These are phyloP conservation scores for Albizia julibrissin DNA, from an alignment of 306 rosid species.

Conservation along the genomic window DNA sequence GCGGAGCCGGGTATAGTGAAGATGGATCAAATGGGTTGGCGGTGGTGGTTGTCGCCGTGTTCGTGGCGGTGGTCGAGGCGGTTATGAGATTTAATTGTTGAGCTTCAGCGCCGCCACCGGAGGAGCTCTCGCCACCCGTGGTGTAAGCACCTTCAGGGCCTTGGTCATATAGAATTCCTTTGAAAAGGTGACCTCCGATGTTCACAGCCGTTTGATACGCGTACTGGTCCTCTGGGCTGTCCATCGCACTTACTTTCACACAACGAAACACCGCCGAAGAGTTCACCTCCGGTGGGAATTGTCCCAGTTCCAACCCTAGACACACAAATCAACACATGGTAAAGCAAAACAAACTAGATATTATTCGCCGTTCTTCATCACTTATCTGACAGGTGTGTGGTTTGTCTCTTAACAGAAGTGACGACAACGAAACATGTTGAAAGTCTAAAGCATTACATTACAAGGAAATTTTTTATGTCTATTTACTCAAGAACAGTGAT, in stretches of 20 bases:
- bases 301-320: constrained; percentile 71
- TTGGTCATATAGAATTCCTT: constrained; percentile 70
- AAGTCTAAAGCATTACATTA: constrained; percentile 6
- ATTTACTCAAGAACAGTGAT: constrained; percentile 52
- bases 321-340: background rate
- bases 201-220: constrained; percentile 77
- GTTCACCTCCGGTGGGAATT: constrained; percentile 65
- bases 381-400: background rate
- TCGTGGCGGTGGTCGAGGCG: constrained; percentile 32
- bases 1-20: constrained; percentile 71
- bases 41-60: constrained; percentile 29
- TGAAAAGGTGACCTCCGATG: constrained; percentile 74
- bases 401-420: background rate
- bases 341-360: background rate
- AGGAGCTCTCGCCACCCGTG: constrained; percentile 50
- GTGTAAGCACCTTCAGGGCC: constrained; percentile 58
- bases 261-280: constrained; percentile 70
- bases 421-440: background rate
- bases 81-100: constrained; percentile 52
- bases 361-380: background rate
- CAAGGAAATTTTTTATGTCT: constrained; percentile 40
- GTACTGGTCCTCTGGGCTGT: constrained; percentile 62
- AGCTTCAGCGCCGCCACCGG: constrained; percentile 47
- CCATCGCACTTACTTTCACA: constrained; percentile 64
- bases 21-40: constrained; percentile 65